phyloP scores from a whole-genome alignment of 2,329 filamentous ascomycete species.

The Pezicula carpinea region DNA sequence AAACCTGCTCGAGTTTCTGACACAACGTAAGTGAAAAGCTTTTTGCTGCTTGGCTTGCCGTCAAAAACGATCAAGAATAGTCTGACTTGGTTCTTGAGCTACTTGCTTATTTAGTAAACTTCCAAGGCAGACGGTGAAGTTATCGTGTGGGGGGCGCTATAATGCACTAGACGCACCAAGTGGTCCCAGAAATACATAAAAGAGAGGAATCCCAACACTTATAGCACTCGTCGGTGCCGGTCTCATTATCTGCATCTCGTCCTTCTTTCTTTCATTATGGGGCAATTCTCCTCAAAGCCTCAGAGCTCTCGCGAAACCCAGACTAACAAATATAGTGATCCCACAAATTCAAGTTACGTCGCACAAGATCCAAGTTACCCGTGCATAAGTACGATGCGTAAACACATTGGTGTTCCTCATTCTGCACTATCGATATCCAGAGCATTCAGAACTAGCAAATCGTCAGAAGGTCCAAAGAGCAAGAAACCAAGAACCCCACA shows the following conservation, averaged over 20 bases:
- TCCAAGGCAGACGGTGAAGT: too few relatives aligned
- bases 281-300: neutral
- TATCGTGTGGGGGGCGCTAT: too few relatives aligned
- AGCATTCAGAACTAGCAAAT: constrained; percentile 15
- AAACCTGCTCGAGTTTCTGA: constrained; percentile 2
- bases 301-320: neutral
- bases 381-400: constrained; percentile 17
- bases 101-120: too few relatives aligned
- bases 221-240: too few relatives aligned
- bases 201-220: too few relatives aligned
- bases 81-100: too few relatives aligned
- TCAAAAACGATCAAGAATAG: too few relatives aligned
- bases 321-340: constrained; percentile 29
- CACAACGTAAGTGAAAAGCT: neutral
- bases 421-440: constrained; percentile 25
- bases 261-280: too few relatives aligned
- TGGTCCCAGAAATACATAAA: too few relatives aligned
- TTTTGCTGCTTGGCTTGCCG: too few relatives aligned
- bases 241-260: too few relatives aligned
- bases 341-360: constrained; percentile 29
- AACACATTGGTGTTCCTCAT: constrained; percentile 22
- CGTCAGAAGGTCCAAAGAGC: constrained; percentile 1
- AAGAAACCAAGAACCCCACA: constrained; percentile 4
- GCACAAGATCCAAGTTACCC: constrained; percentile 26
- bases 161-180: too few relatives aligned